A percentile compares a stretch with the other conserved stretches of the same genome.
Evolutionary conservation across 306 rosid species (phyloP).

Genomic region (Mucuna pruriens): DNA sequence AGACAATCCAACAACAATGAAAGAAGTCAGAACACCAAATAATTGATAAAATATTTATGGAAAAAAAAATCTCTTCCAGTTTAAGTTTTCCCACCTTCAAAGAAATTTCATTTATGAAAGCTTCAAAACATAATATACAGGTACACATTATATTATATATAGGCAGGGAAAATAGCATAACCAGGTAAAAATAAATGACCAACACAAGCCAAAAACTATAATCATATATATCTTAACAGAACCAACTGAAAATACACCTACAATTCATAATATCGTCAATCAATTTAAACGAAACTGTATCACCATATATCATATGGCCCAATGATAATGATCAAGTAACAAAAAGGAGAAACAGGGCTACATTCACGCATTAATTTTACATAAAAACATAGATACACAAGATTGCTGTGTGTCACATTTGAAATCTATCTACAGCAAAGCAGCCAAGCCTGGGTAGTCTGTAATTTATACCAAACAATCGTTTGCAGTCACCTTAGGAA

Average conservation of each 20-base stretch:
- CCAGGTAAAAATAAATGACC: conserved; percentile 10
- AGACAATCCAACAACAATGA: conserved; percentile 9
- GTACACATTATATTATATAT: background rate
- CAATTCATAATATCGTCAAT: conserved; percentile 50
- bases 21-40: conserved; percentile 30
- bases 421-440: conserved; percentile 78
- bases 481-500: conserved; percentile 65
- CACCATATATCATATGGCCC: conserved; percentile 47
- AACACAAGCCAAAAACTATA: conserved; percentile 36
- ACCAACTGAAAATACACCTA: conserved; percentile 48
- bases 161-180: conserved; percentile 11
- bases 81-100: conserved; percentile 16
- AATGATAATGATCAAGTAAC: conserved; percentile 48
- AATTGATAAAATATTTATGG: conserved; percentile 24
- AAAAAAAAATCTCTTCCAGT: conserved; percentile 25
- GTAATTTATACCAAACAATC: conserved; percentile 62
- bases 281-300: conserved; percentile 47
- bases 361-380: conserved; percentile 65
- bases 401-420: conserved; percentile 58
- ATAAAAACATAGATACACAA: conserved; percentile 69
- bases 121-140: conserved; percentile 36
- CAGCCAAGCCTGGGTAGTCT: conserved; percentile 64
- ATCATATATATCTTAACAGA: conserved; percentile 37
- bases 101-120: conserved; percentile 27
- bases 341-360: conserved; percentile 43